Conservation (phyloP, 2,329 filamentous ascomycete species). For the Arthrocladium fulminans region DNA sequence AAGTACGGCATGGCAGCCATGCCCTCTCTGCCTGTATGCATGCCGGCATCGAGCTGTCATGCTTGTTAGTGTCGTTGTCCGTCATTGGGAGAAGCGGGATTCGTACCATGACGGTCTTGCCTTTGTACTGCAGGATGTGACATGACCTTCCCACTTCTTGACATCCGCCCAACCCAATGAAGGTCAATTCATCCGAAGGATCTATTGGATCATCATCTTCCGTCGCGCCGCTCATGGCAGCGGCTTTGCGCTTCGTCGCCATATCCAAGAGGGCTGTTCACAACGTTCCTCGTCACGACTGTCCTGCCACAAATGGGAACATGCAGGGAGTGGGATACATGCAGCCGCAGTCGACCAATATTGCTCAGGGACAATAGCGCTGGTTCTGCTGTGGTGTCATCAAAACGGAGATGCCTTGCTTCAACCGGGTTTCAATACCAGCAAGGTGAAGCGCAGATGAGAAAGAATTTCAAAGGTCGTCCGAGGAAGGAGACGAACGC, state of each 20-base stretch:
- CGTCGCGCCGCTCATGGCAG: conserved; percentile 55
- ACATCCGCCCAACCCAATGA: conserved; percentile 84
- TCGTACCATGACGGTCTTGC: conserved; percentile 94
- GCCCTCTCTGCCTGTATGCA: conserved; percentile 78
- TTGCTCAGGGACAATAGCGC: too few species aligned
- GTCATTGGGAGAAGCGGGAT: conserved; percentile 4
- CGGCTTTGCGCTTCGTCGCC: conserved; percentile 88
- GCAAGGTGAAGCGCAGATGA: background rate
- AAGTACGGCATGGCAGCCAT: conserved; percentile 92
- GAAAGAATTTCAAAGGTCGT: background rate
- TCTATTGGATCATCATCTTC: conserved; percentile 77
- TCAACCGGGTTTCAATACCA: background rate
- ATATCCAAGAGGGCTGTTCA: conserved; percentile 40
- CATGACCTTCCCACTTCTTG: conserved; percentile 96
- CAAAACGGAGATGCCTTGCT: too few species aligned
- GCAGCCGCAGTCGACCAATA: too few species aligned
- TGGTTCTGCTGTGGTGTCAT: too few species aligned
- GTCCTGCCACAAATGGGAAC: too few species aligned
- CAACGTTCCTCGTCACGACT: too few species aligned
- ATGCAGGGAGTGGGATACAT: too few species aligned
- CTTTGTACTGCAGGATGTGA: conserved; percentile 98
- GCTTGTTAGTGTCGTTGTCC: conserved; percentile 10
- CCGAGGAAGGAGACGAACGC: background rate
- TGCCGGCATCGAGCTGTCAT: conserved; percentile 80
- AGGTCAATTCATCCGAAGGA: conserved; percentile 87